phyloP scores from a whole-genome alignment of 768 basidiomycete genomes.

The Psilocybe azurescens region DNA sequence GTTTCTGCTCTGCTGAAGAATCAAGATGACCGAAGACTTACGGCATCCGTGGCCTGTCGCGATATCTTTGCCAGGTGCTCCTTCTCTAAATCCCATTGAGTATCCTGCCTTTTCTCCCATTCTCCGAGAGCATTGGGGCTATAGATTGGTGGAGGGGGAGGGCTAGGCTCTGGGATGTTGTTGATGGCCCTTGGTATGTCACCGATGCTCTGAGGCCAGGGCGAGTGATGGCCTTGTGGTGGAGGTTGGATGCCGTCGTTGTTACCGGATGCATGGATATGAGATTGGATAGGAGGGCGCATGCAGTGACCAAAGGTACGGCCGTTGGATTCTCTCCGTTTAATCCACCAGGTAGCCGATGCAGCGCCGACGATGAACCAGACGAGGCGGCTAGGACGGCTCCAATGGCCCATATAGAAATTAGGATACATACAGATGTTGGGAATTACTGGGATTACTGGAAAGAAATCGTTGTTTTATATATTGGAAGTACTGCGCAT shows the following conservation, averaged over 20 bases:
- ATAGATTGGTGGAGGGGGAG: constrained; percentile 3
- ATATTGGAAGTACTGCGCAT: not conserved
- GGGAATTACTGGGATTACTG: not conserved
- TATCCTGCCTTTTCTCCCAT: constrained; percentile 18
- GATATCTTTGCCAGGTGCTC: constrained; percentile 50
- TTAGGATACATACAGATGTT: constrained; percentile 9
- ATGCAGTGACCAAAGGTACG: constrained; percentile 36
- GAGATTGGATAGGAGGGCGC: constrained; percentile 13
- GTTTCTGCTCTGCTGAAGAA: not conserved
- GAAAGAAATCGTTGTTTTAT: not conserved
- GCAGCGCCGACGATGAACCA: constrained; percentile 74
- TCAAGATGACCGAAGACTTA: constrained; percentile 28
- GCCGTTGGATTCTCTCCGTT: constrained; percentile 44
- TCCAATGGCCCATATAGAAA: constrained; percentile 11
- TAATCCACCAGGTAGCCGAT: constrained; percentile 43
- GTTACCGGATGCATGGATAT: constrained; percentile 10
- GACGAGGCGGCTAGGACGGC: constrained; percentile 58
- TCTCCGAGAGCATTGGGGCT: constrained; percentile 14
- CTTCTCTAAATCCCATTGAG: constrained; percentile 46
- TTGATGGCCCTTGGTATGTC: constrained; percentile 35
- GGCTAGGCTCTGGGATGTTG: constrained; percentile 18
- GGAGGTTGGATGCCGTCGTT: constrained; percentile 5
- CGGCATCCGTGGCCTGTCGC: constrained; percentile 55
- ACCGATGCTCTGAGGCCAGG: constrained; percentile 17
- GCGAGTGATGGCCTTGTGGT: not conserved